Base-by-base conservation (phyloP, 2,329 filamentous ascomycete genomes). In the Fusarium coicis region DNA sequence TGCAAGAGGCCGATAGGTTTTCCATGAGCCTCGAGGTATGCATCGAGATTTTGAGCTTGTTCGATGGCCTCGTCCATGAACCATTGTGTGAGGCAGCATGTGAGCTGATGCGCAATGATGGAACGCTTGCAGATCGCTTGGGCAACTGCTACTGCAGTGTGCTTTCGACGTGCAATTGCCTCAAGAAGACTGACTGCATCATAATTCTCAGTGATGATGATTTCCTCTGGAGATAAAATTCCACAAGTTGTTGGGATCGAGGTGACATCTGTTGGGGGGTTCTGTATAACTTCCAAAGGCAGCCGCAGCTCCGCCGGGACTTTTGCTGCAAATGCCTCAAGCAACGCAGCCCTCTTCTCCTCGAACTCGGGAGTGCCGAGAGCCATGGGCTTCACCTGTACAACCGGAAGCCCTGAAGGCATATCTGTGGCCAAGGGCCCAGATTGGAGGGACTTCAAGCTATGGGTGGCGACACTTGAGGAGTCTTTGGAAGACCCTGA, bases 281-380 rank as follows among this genome's bases (percentile, higher is more conserved):
- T 47, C 19, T 6, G 58, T 14, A 76, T 73, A 15, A 76, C 34
- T 1, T 61, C 57, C 2, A 44, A 15, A 2, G 82, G 77, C 3
- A 84, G 77, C 18, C 70, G 75, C 28, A 81, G 68, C 9, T 71
- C 64, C 4, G 46, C 39, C 4, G 83, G 83, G 2, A 84, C 79
- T 49, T 77, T 79, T 39, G 75, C 63, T 9, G 76, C 75, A 32
- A 84, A 81, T 2, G 77, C 74, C 30, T 79, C 63, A 7, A 81
- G 74, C 19, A 83, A 73, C 3, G 62, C 39, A 11, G 64, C 60
- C 9, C 77, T 74, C 19, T 62, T 63, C 0, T 43, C 44, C 39
- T 81, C 79, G n/a, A 76, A 81, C 4, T 72, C 76, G 1, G 68
- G 46, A 2, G 77, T 76, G 6, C 80, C 79, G 46, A 43, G 36